Evolutionary conservation across 108 stramenopile genomes (phyloP).

Genomic region (Mayamaea pseudoterrestris): DNA sequence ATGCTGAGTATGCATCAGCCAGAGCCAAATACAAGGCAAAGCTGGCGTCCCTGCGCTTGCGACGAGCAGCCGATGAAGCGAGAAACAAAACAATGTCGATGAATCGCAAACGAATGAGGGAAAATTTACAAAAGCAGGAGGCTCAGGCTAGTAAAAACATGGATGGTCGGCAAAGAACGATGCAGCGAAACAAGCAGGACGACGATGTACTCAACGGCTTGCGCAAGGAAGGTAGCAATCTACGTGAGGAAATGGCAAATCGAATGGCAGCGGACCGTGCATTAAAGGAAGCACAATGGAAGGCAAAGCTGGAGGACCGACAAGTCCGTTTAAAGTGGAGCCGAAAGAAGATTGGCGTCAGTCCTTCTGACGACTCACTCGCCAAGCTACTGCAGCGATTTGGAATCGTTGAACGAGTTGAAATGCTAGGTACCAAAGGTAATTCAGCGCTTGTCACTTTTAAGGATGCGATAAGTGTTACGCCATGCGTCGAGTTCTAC

Average conservation of each 20-base stretch:
- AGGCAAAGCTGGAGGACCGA: conserved; percentile 36
- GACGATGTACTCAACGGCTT: conserved; percentile 39
- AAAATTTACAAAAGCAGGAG: conserved; percentile 53
- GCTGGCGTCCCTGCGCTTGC: conserved; percentile 37
- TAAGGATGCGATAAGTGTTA: conserved; percentile 35
- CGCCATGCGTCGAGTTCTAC: conserved; percentile 61
- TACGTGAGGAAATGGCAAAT: conserved; percentile 41
- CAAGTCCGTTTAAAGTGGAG: conserved; percentile 79
- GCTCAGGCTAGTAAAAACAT: conserved; percentile 12
- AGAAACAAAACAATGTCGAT: conserved; percentile 57
- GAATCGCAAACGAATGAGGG: conserved; percentile 53
- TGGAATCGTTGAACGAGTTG: conserved; percentile 58
- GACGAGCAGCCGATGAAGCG: conserved; percentile 43
- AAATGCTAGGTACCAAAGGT: conserved; percentile 62
- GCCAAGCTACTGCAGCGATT: conserved; percentile 34
- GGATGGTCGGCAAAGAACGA: background rate
- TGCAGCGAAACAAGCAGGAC: conserved; percentile 10
- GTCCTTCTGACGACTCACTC: conserved; percentile 51
- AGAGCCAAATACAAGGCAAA: conserved; percentile 45
- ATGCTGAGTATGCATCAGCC: conserved; percentile 39
- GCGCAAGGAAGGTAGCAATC: conserved; percentile 43
- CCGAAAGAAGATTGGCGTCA: conserved; percentile 45
- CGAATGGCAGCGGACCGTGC: conserved; percentile 30
- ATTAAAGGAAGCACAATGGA: conserved; percentile 17
- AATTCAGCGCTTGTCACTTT: conserved; percentile 73